Percentiles rank a stretch among this genome's conserved stretches.
Conservation (phyloP, 106 monocot species). For the Allium cepa region DNA sequence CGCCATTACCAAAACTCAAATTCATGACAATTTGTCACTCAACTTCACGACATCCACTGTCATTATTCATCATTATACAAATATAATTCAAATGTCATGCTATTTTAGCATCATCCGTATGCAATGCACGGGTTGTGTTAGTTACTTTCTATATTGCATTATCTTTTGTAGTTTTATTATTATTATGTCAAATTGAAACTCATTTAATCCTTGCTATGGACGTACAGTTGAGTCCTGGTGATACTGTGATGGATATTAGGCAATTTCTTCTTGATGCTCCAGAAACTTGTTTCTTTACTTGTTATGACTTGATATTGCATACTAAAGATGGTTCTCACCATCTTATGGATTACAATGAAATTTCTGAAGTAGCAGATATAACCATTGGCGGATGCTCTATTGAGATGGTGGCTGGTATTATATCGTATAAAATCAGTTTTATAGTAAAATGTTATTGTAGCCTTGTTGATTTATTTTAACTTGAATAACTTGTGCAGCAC, state of each 20-base stretch:
- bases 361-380: slow-evolving; percentile 95
- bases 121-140: no score
- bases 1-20: no score
- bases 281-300: slow-evolving; percentile 96
- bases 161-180: neutral
- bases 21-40: no score
- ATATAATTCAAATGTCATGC: neutral
- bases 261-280: slow-evolving; percentile 98
- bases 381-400: slow-evolving; percentile 72
- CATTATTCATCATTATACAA: neutral
- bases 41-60: no score
- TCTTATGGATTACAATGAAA: slow-evolving; percentile 95
- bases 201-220: slow-evolving; percentile 10
- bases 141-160: no score
- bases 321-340: slow-evolving; percentile 76
- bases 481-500: slow-evolving; percentile 33
- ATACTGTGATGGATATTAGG: slow-evolving; percentile 96
- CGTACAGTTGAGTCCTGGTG: slow-evolving; percentile 79
- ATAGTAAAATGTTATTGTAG: neutral
- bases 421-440: neutral
- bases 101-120: neutral
- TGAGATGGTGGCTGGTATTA: slow-evolving; percentile 83
- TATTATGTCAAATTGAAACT: neutral
- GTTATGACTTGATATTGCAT: slow-evolving; percentile 88
- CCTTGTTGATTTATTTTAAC: neutral